Conservation (phyloP, 2,329 filamentous ascomycete species). For the Fusarium odoratissimum region DNA sequence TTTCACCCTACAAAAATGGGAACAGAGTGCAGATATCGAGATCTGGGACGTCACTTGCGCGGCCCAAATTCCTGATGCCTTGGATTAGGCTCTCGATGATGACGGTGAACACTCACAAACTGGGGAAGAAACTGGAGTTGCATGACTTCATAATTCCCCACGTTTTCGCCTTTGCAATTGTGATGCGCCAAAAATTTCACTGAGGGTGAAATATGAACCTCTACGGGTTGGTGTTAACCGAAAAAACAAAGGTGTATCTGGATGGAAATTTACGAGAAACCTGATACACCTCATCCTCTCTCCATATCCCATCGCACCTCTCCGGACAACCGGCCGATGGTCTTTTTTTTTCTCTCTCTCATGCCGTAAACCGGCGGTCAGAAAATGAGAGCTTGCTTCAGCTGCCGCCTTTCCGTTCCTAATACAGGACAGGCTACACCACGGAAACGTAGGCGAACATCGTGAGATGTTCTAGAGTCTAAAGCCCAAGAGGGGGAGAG, state of each 20-base stretch:
- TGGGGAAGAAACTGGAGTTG: constrained; percentile 39
- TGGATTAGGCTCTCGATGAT: constrained; percentile 17
- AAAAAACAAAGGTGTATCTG: constrained; percentile 6
- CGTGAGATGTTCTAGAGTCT: constrained; percentile 20
- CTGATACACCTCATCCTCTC: constrained; percentile 14
- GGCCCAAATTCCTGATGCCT: constrained; percentile 13
- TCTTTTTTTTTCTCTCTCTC: background rate
- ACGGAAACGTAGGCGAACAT: constrained; percentile 13
- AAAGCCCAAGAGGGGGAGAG: background rate
- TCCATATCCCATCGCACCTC: background rate
- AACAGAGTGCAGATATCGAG: constrained; percentile 34
- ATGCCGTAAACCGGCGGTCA: constrained; percentile 30
- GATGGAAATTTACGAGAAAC: constrained; percentile 7
- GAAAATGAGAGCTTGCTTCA: constrained; percentile 16
- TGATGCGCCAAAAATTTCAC: background rate
- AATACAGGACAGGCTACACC: background rate
- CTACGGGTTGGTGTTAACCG: constrained; percentile 17
- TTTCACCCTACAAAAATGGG: constrained; percentile 20
- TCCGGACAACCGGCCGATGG: constrained; percentile 2
- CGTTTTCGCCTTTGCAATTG: constrained; percentile 13
- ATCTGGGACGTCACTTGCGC: constrained; percentile 33
- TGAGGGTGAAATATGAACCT: background rate
- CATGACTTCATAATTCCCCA: constrained; percentile 43
- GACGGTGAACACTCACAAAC: constrained; percentile 6
- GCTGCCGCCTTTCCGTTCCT: constrained; percentile 15